phyloP scores from a whole-genome alignment of 2,329 filamentous ascomycete species.

The Microthyrium microscopicum region DNA sequence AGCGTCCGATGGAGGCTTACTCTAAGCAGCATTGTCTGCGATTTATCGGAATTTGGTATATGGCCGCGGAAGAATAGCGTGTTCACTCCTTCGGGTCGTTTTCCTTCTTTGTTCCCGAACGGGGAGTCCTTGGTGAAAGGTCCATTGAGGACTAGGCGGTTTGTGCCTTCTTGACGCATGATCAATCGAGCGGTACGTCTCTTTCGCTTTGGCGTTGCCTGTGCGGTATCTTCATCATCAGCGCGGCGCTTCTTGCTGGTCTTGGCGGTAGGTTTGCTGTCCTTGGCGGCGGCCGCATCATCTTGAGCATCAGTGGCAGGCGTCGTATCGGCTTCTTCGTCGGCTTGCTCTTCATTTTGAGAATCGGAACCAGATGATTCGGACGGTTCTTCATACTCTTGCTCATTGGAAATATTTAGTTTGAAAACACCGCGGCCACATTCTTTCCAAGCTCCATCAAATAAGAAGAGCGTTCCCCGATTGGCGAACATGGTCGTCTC shows the following conservation, averaged over 20 bases:
- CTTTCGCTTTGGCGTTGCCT: constrained; percentile 15
- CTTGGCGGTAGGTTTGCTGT: constrained; percentile 4
- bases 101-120: constrained; percentile 1
- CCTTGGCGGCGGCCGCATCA: constrained; percentile 22
- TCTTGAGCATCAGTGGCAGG: constrained; percentile 38
- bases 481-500: constrained; percentile 61
- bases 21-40: neutral
- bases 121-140: constrained; percentile 37
- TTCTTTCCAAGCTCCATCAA: constrained; percentile 70
- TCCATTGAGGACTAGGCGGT: constrained; percentile 75
- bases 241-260: constrained; percentile 26
- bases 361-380: too few relatives aligned
- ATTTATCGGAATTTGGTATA: neutral
- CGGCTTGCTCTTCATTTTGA: constrained; percentile 12
- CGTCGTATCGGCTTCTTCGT: neutral
- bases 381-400: constrained; percentile 4
- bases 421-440: constrained; percentile 71
- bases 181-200: constrained; percentile 49
- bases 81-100: neutral
- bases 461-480: constrained; percentile 71
- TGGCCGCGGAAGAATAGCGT: neutral
- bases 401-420: constrained; percentile 49
- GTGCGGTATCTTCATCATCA: constrained; percentile 22
- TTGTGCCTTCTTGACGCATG: constrained; percentile 80
- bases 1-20: too few relatives aligned